Percentiles rank a stretch among this genome's conserved stretches.
These are phyloP conservation scores for Leccinum olivaceopallidum DNA, from an alignment of 768 basidiomycete species.

Conservation along the genomic window DNA sequence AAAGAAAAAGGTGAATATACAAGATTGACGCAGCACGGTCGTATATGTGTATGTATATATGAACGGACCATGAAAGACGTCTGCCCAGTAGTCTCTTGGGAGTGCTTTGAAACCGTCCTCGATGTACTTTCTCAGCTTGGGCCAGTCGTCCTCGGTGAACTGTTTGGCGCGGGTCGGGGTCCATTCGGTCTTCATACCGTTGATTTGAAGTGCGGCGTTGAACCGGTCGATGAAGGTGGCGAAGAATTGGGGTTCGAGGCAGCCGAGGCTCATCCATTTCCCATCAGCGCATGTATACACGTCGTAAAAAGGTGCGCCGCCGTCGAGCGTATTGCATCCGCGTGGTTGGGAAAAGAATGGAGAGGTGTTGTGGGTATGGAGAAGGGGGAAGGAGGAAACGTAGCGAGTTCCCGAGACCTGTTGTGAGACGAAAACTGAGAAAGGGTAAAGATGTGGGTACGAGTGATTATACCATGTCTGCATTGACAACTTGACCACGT, in stretches of 20 bases:
- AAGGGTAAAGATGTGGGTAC: not conserved
- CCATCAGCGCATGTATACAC: constrained; percentile 74
- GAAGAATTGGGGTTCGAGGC: constrained; percentile 75
- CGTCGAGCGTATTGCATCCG: constrained; percentile 66
- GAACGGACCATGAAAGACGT: constrained; percentile 58
- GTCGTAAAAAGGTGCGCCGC: constrained; percentile 77
- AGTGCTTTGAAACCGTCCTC: constrained; percentile 60
- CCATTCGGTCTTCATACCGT: constrained; percentile 50
- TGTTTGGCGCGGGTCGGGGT: constrained; percentile 50
- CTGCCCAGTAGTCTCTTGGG: constrained; percentile 68
- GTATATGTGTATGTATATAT: not conserved
- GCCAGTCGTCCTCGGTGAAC: constrained; percentile 52
- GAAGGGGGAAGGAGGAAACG: constrained; percentile 68
- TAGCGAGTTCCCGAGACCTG: constrained; percentile 83
- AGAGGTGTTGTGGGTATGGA: constrained; percentile 39
- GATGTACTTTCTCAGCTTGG: constrained; percentile 54
- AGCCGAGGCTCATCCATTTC: constrained; percentile 74
- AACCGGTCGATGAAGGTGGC: constrained; percentile 58
- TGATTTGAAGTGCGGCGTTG: constrained; percentile 46
- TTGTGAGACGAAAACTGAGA: not conserved
- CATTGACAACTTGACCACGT: constrained; percentile 70
- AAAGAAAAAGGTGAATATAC: not conserved
- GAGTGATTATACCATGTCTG: constrained; percentile 64
- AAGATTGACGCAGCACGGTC: not conserved
- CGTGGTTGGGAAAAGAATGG: constrained; percentile 43